Base-by-base conservation (phyloP, 1,284 basidiomycete genomes). In the Moesziomyces parantarcticus region DNA sequence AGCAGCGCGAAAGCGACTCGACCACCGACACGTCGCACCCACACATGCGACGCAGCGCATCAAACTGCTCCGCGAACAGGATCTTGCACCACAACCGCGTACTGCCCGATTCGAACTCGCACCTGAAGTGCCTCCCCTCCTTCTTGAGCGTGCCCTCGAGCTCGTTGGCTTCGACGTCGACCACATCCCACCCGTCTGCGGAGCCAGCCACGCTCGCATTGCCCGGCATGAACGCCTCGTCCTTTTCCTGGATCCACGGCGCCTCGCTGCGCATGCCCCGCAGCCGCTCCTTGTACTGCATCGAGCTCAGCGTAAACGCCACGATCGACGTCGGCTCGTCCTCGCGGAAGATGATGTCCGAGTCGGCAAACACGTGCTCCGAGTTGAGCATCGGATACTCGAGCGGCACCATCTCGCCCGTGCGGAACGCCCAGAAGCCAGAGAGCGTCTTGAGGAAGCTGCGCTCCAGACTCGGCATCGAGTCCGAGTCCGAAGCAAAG, bases 261-360 rank as follows among this genome's bases (percentile, higher is more conserved):
- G 26, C 59, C 59, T 68, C 60, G 39, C 64, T 65, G 18, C 65
- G 75, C 58, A 80, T 67, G 20, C 73, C 69, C 23, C 54, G 64
- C 40, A 83, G 66, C 46, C 78, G 75, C 41, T 82, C 79, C 41
- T 73, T 68, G 84, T 98, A 97, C 71, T 92, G 91, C 23, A 90
- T 90, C 3, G 94, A 95, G 78, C 92, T 93, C 46, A 99, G 86
- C 10, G 94, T 94, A 57, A 98, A 90, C 4, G 97, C 96, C 72
- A 99, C 96, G 78, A 99, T 97, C 10, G 94, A 97, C 0, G 94
- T 97, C 3, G 97, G 97, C 84, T 99, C 97, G 83, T 98, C 95
- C 49, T 95, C 96, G 22, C 97, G 89, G 25, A 99, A 92, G 50
- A 98, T 96, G 40, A 80, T 51, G 1, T 91, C 91, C 16, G 93